Evolutionary conservation across 2,329 filamentous ascomycete genomes (phyloP), one percentile per base, ranked within the genome.

Genomic region (Calonectria henricotiae): DNA sequence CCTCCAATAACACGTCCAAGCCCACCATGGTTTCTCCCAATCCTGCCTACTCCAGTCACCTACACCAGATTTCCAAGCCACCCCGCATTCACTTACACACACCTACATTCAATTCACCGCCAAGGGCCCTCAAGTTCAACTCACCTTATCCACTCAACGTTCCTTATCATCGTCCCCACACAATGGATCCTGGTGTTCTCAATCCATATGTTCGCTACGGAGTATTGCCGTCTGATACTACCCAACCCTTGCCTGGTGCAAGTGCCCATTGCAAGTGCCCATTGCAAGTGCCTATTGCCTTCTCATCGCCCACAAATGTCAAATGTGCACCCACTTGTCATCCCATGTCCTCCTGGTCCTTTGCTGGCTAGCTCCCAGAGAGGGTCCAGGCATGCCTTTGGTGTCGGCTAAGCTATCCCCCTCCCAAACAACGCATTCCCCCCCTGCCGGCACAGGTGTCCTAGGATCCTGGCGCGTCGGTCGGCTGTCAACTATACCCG

Each of bases 291-390:
- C 55, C 61, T 64, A 44, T 70, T 62, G 49, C 62, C 64, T 73
- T 61, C 67, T 70, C 67, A 64, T 72, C 62, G 43, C 54, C 70
- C 68, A 71, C 54, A 65, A 65, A 62, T 51, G 23, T 20, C 20
- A 20, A 30, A 30, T 30, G 27, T 60, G 51, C 65, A 68, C 63
- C 71, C 70, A 70, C 70, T 67, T 68, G 35, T 72, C 71, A 65
- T 63, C 67, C 63, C 62, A 72, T 73, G 43, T 32, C 49, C 13
- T 27, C 41, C 41, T 23, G 27, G 30, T 23, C 27, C 35, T 46
- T 11, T 44, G 44, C 15, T 35, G 3, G 44, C 39, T 46, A 35
- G 35, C 20, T 30, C 37, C 46, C 41, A 23, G 8, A 32, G 17
- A 37, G 37, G 51, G 44, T 39, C 62, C 46, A 55, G 39, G 25